Percentiles rank a stretch among this genome's conserved stretches.
Conservation (phyloP, 2,329 filamentous ascomycete genomes). For the Aspergillus pseudoterreus region DNA sequence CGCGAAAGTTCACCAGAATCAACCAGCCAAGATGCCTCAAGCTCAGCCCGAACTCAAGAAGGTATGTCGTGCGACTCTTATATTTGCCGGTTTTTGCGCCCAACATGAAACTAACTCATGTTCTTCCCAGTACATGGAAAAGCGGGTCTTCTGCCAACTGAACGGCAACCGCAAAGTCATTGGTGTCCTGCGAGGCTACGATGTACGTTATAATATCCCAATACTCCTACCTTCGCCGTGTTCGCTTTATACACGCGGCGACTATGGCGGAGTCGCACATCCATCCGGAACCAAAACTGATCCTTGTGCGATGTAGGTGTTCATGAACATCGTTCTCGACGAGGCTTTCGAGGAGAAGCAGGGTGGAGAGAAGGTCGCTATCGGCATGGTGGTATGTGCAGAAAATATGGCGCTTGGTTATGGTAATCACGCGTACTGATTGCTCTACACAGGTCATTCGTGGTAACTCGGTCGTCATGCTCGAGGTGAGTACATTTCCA, state of each 20-base stretch:
- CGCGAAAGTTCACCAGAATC: conserved; percentile 18
- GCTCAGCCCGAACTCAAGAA: conserved; percentile 99
- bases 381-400: conserved; percentile 81
- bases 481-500: conserved; percentile 59
- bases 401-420: background rate
- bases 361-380: conserved; percentile 80
- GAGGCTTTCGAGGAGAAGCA: conserved; percentile 94
- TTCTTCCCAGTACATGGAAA: conserved; percentile 83
- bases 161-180: conserved; percentile 98
- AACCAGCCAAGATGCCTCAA: conserved; percentile 75
- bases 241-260: too few species aligned
- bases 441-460: conserved; percentile 68
- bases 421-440: background rate
- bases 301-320: conserved; percentile 61
- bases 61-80: conserved; percentile 49
- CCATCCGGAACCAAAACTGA: conserved; percentile 2
- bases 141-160: conserved; percentile 94
- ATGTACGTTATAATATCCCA: conserved; percentile 58
- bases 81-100: background rate
- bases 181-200: conserved; percentile 89
- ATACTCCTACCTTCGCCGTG: background rate
- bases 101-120: conserved; percentile 13
- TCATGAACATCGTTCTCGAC: conserved; percentile 96
- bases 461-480: conserved; percentile 97
- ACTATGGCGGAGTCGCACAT: background rate